phyloP scores from a whole-genome alignment of 1,284 basidiomycete species.

The Microbotryum scabiosae region DNA sequence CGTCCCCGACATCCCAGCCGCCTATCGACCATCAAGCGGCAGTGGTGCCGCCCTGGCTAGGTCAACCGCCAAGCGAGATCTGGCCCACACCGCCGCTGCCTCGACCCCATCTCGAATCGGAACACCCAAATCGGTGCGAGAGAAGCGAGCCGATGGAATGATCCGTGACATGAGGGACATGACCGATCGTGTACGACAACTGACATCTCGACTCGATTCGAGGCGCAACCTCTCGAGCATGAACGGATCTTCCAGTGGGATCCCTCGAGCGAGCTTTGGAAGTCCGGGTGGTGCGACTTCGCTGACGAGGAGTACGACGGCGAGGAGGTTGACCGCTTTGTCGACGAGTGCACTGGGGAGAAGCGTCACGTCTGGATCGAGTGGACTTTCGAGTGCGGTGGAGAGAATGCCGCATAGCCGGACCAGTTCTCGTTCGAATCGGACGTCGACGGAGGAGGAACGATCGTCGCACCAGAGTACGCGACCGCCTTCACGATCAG shows the following conservation, averaged over 20 bases:
- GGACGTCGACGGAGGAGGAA: too few relatives aligned
- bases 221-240: conserved; percentile 12
- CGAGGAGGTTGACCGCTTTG: neutral
- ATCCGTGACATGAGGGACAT: conserved; percentile 31
- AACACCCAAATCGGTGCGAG: conserved; percentile 4
- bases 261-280: conserved; percentile 15
- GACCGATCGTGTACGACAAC: conserved; percentile 23
- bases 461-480: too few relatives aligned
- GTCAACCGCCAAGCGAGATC: conserved; percentile 1
- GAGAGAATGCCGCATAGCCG: too few relatives aligned
- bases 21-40: neutral
- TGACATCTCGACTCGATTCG: conserved; percentile 26
- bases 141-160: conserved; percentile 18
- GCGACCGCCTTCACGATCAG: too few relatives aligned
- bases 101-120: conserved; percentile 1
- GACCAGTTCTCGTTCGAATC: too few relatives aligned
- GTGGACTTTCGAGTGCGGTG: too few relatives aligned
- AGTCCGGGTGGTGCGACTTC: neutral
- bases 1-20: neutral
- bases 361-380: too few relatives aligned
- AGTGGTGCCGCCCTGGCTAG: conserved; percentile 1
- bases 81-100: neutral
- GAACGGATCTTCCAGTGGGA: conserved; percentile 13
- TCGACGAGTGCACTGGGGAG: too few relatives aligned
- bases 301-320: conserved; percentile 12